Base-by-base conservation (phyloP, 108 stramenopile genomes). In the Cyclotella atomus region DNA sequence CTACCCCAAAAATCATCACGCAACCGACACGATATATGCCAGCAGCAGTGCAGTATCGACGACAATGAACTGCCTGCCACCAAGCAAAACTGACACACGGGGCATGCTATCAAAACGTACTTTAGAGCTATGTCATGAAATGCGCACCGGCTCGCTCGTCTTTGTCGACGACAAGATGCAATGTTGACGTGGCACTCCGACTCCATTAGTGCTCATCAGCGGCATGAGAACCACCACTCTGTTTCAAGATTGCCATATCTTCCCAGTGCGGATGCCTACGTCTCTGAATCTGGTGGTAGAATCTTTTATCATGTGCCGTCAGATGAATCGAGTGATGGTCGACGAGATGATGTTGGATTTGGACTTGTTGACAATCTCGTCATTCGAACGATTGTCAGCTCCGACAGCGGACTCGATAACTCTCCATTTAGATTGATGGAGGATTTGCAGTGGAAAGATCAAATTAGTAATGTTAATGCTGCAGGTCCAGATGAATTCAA, bases 141-240 rank as follows among this genome's bases (percentile, higher is more conserved):
- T 93, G 27, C 77, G 92, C 17, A 56, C 77, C n/a, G 65, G 75
- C n/a, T 6, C 0, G 16, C 1, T 32, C 16, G 1, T 8, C 2
- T 3, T 1, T 16, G 16, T 15, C 4, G 30, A 25, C 34, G 2
- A 5, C 59, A 59, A 14, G 15, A 32, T 33, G 23, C 25, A 23
- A 24, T 14, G 52, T 10, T 20, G 8, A 2, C 29, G n/a, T 15
- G 36, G 3, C 30, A 44, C n/a, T 16, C 71, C 75, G 9, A 61
- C 68, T 20, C 86, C 76, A 25, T 70, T 94, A 3, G 87, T 94
- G 0, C 44, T 94, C 3, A 68, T 94, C 12, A 91, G 88, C 54
- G 93, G 93, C 21, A 90, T 90, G 90, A 59, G 93, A 59, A 85
- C 90, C 19, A 68, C 89, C 41, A 94, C 93, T 0, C 68, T 94